Evolutionary conservation across 805 yeast genomes (phyloP).

Genomic region (Brettanomyces anomalus): DNA sequence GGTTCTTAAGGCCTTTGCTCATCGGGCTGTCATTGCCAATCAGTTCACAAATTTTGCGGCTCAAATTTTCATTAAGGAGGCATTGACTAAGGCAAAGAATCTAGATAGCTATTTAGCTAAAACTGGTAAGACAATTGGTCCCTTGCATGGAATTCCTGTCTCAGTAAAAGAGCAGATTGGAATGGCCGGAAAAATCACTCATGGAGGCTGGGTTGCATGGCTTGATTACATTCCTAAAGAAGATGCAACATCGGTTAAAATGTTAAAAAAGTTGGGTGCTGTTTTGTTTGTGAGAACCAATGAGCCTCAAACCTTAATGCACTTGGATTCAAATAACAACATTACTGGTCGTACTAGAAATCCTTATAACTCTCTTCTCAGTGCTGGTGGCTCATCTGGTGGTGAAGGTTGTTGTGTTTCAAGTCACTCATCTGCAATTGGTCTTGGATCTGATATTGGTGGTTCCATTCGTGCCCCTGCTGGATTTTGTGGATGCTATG

Average conservation of each 20-base stretch:
- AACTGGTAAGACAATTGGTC: slow-evolving; percentile 50
- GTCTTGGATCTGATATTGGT: slow-evolving; percentile 58
- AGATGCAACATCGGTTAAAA: slow-evolving; percentile 39
- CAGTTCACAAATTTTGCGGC: slow-evolving; percentile 46
- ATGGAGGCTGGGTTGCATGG: slow-evolving; percentile 50
- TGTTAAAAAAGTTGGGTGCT: slow-evolving; percentile 45
- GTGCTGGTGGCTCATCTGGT: slow-evolving; percentile 68
- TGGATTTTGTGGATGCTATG: slow-evolving; percentile 52
- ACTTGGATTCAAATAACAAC: slow-evolving; percentile 52
- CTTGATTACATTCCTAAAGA: slow-evolving; percentile 37
- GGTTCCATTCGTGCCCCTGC: slow-evolving; percentile 65
- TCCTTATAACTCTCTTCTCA: slow-evolving; percentile 45
- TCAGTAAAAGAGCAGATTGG: slow-evolving; percentile 61
- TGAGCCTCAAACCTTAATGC: slow-evolving; percentile 66
- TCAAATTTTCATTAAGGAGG: slow-evolving; percentile 55
- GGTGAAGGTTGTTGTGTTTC: slow-evolving; percentile 63
- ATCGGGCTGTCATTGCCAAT: slow-evolving; percentile 56
- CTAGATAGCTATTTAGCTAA: slow-evolving; percentile 42
- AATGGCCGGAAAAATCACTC: slow-evolving; percentile 44
- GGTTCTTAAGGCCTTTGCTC: slow-evolving; percentile 55
- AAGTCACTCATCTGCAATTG: slow-evolving; percentile 51
- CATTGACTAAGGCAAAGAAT: slow-evolving; percentile 45
- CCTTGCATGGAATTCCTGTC: slow-evolving; percentile 62
- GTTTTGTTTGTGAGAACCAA: slow-evolving; percentile 57
- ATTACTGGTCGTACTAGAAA: slow-evolving; percentile 52